Base-by-base conservation (phyloP, 148 eudicot genomes). In the Rhododendron henanense region DNA sequence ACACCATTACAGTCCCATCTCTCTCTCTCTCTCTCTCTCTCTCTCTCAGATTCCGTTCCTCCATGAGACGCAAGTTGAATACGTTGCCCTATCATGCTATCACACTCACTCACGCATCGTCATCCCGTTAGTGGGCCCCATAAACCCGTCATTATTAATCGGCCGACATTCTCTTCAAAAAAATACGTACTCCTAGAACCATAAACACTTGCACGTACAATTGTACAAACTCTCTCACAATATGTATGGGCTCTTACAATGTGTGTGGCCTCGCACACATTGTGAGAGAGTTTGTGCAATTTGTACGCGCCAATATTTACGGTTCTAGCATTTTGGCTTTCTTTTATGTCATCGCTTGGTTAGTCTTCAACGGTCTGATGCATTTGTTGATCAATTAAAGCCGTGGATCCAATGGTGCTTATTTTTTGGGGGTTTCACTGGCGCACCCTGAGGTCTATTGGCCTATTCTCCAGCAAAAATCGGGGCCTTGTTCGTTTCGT, bases 1-100 rank as follows among this genome's bases (percentile, higher is more conserved):
- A 81, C 81, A 4, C 88, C 83, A 65, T 84, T 86, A 19, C n/a
- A 45, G 7, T 41, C 55, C 59, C 8, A 14, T 55, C 82, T 65
- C 28, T 33, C 48, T 65, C 31, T 65, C 73, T 55, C 81, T 61
- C 37, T 44, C 45, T 76, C 69, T 61, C 69, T 61, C 69, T 59
- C 69, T 61, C 69, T 39, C 25, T 21, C 33, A 65, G 3, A 65
- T 65, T 65, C 73, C 13, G 7, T n/a, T 65, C 4, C n/a, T 10
- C 65, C 65, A 19, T 59, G 65, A 59, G n/a, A 19, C 65, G 65
- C 21, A 6, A 6, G 61, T 16, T 59, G 65, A 59, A 59, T 21
- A 59, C 23, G n/a, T 25, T n/a, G 44, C 73, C 73, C 73, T 7
- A 10, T 55, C 61, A 15, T 16, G 61, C 61, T 55, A 16, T 65